Evolutionary conservation across 768 basidiomycete species (phyloP).

Genomic region (Boletus edulis): DNA sequence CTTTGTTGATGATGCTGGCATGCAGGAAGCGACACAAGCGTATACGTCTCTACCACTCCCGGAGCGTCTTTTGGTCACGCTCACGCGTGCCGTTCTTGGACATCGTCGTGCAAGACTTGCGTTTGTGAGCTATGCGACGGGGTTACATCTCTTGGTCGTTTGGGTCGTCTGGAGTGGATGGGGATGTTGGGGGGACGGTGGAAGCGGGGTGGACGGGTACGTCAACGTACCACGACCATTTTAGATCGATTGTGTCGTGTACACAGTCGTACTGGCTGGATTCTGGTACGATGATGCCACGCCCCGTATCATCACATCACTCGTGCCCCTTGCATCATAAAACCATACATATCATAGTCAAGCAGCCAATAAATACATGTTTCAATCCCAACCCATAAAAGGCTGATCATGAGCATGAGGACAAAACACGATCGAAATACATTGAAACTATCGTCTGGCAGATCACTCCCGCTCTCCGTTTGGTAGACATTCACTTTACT

Average conservation of each 20-base stretch:
- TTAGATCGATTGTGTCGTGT: background rate
- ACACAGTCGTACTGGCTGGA: too few relatives aligned
- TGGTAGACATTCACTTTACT: too few relatives aligned
- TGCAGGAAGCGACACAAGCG: slow-evolving; percentile 90
- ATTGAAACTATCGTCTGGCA: too few relatives aligned
- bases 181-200: slow-evolving; percentile 61
- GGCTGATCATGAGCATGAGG: too few relatives aligned
- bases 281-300: too few relatives aligned
- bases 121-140: slow-evolving; percentile 85
- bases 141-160: slow-evolving; percentile 78
- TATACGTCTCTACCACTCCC: slow-evolving; percentile 89
- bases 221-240: slow-evolving; percentile 16
- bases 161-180: slow-evolving; percentile 57
- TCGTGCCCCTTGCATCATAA: too few relatives aligned
- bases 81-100: slow-evolving; percentile 84
- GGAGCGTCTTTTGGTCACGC: slow-evolving; percentile 80
- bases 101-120: slow-evolving; percentile 87
- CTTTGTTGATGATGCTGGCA: background rate
- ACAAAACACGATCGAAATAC: too few relatives aligned
- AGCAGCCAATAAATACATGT: too few relatives aligned
- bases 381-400: too few relatives aligned
- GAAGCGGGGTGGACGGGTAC: slow-evolving; percentile 6
- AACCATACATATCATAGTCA: too few relatives aligned
- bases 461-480: too few relatives aligned
- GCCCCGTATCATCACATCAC: too few relatives aligned